Percentiles rank a stretch among this genome's conserved stretches.
Conservation (phyloP, 768 basidiomycete genomes). For the Lactarius quietus region DNA sequence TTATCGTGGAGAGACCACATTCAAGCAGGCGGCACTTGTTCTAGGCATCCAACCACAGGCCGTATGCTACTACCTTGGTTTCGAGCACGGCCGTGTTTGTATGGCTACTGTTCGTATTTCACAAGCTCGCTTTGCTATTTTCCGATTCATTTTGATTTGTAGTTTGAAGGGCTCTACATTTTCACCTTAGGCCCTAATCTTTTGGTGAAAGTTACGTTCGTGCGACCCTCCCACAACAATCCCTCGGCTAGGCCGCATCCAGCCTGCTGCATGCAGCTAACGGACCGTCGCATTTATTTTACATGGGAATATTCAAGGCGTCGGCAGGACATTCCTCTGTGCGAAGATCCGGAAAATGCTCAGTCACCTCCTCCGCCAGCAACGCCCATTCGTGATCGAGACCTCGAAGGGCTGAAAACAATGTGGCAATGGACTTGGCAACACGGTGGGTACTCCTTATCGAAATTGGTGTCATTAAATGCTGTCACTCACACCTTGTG, state of each 20-base stretch:
- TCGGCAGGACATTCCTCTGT: conserved; percentile 3
- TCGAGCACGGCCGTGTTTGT: conserved; percentile 24
- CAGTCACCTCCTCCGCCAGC: background rate
- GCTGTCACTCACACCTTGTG: background rate
- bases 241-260: background rate
- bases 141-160: background rate
- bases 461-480: background rate
- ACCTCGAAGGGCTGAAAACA: background rate
- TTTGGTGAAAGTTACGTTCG: background rate
- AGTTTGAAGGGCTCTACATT: conserved; percentile 16
- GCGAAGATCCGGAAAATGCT: background rate
- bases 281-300: conserved; percentile 24
- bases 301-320: conserved; percentile 19
- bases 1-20: conserved; percentile 14
- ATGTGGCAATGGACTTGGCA: background rate
- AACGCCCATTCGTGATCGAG: background rate
- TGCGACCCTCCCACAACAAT: conserved; percentile 8
- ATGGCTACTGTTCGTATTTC: conserved; percentile 20
- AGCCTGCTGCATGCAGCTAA: conserved; percentile 22
- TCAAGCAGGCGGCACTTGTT: background rate
- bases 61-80: conserved; percentile 15
- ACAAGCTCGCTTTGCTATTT: background rate
- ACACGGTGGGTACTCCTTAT: background rate
- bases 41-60: background rate
- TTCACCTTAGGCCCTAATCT: conserved; percentile 7